Percentiles rank a stretch among this genome's conserved stretches.
Conservation (phyloP, 495 filamentous ascomycete genomes). For the Jackrogersella multiformis region DNA sequence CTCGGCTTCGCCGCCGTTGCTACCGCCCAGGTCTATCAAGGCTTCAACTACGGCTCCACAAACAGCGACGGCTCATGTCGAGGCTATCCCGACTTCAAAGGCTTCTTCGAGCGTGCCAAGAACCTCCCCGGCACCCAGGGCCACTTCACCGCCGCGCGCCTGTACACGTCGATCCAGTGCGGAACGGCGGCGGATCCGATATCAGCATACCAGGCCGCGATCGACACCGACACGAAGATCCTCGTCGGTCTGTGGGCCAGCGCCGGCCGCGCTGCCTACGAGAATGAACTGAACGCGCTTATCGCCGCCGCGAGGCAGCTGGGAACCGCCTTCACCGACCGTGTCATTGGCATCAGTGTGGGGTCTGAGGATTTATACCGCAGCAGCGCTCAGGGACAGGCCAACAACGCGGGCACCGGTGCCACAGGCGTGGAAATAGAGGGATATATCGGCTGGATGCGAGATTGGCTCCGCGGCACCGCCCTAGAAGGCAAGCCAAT, state of each 20-base stretch:
- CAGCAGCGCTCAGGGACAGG: constrained; percentile 60
- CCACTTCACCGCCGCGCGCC: constrained; percentile 67
- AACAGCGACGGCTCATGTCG: constrained; percentile 66
- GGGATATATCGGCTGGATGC: constrained; percentile 67
- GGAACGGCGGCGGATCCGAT: constrained; percentile 59
- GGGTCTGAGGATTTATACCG: constrained; percentile 85
- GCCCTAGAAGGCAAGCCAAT: constrained; percentile 62
- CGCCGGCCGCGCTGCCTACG: constrained; percentile 61
- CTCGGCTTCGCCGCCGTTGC: constrained; percentile 25
- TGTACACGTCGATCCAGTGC: constrained; percentile 54
- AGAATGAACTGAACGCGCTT: constrained; percentile 72
- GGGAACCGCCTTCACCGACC: constrained; percentile 64
- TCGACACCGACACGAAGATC: constrained; percentile 68
- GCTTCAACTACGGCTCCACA: constrained; percentile 78
- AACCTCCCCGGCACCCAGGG: constrained; percentile 68
- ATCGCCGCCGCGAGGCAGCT: constrained; percentile 64
- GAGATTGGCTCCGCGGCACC: constrained; percentile 63
- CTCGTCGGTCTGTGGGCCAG: constrained; percentile 78
- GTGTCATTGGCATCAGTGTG: constrained; percentile 79
- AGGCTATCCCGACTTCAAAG: constrained; percentile 66
- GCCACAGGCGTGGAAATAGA: constrained; percentile 63
- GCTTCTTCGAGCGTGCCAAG: constrained; percentile 72
- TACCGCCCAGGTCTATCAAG: constrained; percentile 53
- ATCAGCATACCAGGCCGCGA: constrained; percentile 73
- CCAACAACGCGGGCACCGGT: constrained; percentile 56